Evolutionary conservation across 1,139 yeast genomes (phyloP).

Genomic region (Meyerozyma elateridarum): DNA sequence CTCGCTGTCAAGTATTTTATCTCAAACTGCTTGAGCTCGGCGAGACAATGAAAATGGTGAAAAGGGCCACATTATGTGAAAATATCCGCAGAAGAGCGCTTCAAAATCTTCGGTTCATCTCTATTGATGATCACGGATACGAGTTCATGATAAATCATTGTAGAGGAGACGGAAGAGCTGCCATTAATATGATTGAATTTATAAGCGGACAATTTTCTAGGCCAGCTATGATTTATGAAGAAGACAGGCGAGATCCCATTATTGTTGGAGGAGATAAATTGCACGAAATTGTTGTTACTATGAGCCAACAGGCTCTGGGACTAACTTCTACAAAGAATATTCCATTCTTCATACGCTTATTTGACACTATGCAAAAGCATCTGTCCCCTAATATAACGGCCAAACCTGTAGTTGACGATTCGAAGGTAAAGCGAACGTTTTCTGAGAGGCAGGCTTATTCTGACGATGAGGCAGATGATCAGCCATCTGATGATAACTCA

Average conservation of each 20-base stretch:
- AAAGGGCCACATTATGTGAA: slow-evolving; percentile 24
- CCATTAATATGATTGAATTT: slow-evolving; percentile 28
- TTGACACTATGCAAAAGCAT: not conserved
- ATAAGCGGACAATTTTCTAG: slow-evolving; percentile 16
- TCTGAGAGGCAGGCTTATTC: not conserved
- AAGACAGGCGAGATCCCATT: no score
- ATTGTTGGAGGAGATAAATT: no score
- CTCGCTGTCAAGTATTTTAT: slow-evolving; percentile 38
- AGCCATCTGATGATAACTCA: not conserved
- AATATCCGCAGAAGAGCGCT: slow-evolving; percentile 22
- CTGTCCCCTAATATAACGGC: no score
- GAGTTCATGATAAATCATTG: slow-evolving; percentile 16
- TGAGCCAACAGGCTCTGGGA: no score
- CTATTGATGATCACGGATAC: slow-evolving; percentile 13
- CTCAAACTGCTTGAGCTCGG: slow-evolving; percentile 16
- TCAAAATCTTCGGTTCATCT: slow-evolving; percentile 11
- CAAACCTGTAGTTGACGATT: not conserved
- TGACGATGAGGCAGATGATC: not conserved
- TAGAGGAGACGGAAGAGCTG: slow-evolving; percentile 33
- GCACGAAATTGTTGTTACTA: no score
- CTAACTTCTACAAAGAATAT: not conserved
- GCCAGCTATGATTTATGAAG: no score
- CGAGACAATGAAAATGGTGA: slow-evolving; percentile 21
- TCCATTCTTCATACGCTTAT: not conserved
- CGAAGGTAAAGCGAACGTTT: not conserved